Evolutionary conservation across 2,329 filamentous ascomycete genomes (phyloP).

Genomic region (Apiospora pterosperma): DNA sequence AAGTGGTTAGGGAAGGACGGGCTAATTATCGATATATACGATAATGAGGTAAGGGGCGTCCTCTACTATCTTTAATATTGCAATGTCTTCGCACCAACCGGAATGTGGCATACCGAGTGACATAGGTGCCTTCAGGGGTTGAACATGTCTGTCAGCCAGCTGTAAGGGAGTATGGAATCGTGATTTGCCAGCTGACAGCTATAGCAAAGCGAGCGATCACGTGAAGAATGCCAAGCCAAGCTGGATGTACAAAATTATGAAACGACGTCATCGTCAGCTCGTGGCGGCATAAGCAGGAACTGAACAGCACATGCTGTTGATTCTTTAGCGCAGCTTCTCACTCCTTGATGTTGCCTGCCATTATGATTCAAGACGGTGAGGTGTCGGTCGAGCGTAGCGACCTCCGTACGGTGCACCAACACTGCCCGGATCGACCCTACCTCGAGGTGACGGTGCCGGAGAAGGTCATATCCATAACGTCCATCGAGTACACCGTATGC

Average conservation of each 20-base stretch:
- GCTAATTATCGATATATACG: background rate
- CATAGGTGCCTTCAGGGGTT: no score
- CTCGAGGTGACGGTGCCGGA: background rate
- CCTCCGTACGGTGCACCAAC: background rate
- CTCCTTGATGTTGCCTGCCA: background rate
- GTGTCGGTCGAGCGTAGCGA: background rate
- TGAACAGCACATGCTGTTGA: background rate
- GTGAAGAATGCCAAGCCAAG: background rate
- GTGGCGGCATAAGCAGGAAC: background rate
- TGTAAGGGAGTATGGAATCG: no score
- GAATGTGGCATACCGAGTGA: no score
- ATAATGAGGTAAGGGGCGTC: no score
- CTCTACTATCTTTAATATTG: no score
- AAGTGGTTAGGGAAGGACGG: background rate
- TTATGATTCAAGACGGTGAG: background rate
- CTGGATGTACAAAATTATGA: no score
- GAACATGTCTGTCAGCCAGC: no score
- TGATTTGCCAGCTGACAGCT: background rate
- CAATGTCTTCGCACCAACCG: no score
- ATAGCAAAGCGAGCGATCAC: no score
- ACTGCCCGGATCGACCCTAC: conserved; percentile 4
- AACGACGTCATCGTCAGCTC: background rate
- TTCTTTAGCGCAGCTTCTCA: background rate
- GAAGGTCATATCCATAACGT: background rate
- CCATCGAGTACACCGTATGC: background rate